These are phyloP conservation scores for Hyaloscypha hepaticicola DNA, from an alignment of 495 filamentous ascomycete genomes.

Conservation along the genomic window DNA sequence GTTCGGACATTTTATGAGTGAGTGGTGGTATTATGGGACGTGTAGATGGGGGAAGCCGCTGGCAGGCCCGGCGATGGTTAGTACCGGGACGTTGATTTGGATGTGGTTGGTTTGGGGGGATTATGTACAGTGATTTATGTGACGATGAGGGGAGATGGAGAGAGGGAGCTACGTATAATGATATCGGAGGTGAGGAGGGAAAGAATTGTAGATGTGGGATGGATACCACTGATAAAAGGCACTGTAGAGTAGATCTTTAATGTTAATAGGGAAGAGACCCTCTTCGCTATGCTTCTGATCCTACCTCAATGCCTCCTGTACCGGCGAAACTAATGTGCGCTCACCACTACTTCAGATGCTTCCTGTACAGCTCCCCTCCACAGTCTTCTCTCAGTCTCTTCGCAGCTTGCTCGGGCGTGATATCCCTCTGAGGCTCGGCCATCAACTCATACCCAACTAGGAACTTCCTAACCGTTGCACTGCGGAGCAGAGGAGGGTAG, in stretches of 20 bases:
- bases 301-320: neutral
- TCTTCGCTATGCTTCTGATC: neutral
- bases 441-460: constrained; percentile 93
- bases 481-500: constrained; percentile 89
- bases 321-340: neutral
- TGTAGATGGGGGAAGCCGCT: constrained; percentile 67
- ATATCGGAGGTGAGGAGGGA: neutral
- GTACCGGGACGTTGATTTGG: constrained; percentile 68
- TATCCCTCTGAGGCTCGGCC: constrained; percentile 95
- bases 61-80: constrained; percentile 70
- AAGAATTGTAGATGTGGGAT: neutral
- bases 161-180: neutral
- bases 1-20: constrained; percentile 73
- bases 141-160: neutral
- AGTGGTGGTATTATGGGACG: constrained; percentile 75
- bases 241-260: neutral
- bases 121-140: constrained; percentile 49
- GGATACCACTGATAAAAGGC: neutral
- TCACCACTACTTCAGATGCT: constrained; percentile 40
- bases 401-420: constrained; percentile 95
- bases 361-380: constrained; percentile 82
- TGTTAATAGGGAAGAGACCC: neutral
- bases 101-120: constrained; percentile 71
- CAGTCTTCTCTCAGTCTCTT: constrained; percentile 63
- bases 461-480: constrained; percentile 93